Conservation (phyloP, 75 land plant genomes). For the Isoetes taiwanensis region DNA sequence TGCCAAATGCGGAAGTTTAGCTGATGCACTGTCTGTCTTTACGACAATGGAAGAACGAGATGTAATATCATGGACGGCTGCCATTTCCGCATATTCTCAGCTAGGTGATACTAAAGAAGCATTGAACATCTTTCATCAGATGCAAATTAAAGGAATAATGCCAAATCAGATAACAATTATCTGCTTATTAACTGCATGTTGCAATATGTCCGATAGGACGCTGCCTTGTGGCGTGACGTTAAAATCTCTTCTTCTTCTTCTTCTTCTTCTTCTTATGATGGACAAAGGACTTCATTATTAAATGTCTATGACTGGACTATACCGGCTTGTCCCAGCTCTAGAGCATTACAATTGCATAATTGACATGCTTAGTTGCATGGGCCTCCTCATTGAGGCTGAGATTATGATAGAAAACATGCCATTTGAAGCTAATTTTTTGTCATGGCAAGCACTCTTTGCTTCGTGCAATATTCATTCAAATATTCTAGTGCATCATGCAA, state of each 20-base stretch:
- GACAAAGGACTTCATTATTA: slow-evolving; percentile 35
- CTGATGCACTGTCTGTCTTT: slow-evolving; percentile 7
- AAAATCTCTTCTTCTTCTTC: slow-evolving; percentile 45
- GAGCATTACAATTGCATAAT: slow-evolving; percentile 55
- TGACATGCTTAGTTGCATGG: slow-evolving; percentile 51
- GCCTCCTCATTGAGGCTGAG: slow-evolving; percentile 32
- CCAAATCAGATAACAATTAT: slow-evolving; percentile 5
- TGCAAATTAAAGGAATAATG: slow-evolving; percentile 5
- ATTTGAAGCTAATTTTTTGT: no score
- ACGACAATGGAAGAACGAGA: neutral
- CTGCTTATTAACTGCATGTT: slow-evolving; percentile 26
- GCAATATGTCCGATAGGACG: slow-evolving; percentile 29
- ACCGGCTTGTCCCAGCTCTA: slow-evolving; percentile 22
- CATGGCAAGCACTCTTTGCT: no score
- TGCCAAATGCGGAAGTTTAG: slow-evolving; percentile 11
- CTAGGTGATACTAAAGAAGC: slow-evolving; percentile 1
- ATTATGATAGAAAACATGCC: no score
- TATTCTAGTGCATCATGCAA: no score
- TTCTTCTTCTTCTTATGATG: slow-evolving; percentile 37
- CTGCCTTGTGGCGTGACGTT: slow-evolving; percentile 45
- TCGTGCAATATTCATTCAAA: no score
- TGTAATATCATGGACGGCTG: slow-evolving; percentile 12
- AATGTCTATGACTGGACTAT: slow-evolving; percentile 24
- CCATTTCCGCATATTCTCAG: slow-evolving; percentile 9
- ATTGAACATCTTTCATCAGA: neutral